phyloP scores from a whole-genome alignment of 1,284 basidiomycete genomes.

The Trichosporon asahii region DNA sequence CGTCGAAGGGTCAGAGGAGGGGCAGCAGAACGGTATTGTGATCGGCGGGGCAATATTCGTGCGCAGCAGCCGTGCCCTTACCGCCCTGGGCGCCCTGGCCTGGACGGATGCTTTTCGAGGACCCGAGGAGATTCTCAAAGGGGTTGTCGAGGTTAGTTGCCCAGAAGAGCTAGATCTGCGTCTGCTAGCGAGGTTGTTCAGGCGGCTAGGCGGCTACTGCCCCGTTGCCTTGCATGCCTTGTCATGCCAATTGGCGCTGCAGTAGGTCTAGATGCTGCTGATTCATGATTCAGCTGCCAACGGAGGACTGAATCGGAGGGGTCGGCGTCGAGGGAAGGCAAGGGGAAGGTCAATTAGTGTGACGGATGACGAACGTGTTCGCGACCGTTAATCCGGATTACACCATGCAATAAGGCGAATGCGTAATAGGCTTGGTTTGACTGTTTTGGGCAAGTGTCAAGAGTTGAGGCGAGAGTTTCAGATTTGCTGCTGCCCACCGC shows the following conservation, averaged over 20 bases:
- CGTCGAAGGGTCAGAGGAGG: no score
- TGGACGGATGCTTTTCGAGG: not conserved
- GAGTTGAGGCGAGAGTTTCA: not conserved
- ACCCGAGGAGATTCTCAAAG: not conserved
- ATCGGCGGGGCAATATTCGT: not conserved
- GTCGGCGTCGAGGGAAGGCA: not conserved
- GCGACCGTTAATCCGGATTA: not conserved
- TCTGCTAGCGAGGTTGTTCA: not conserved
- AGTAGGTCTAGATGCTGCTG: no score
- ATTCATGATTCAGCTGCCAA: no score
- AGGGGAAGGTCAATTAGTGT: not conserved
- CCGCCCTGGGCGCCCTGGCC: not conserved
- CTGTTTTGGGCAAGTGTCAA: not conserved
- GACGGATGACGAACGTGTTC: slow-evolving; percentile 7
- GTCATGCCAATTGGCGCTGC: no score
- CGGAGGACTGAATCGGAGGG: not conserved
- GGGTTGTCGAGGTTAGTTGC: not conserved
- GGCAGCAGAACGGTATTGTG: not conserved
- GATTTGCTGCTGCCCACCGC: not conserved
- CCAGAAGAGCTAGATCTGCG: not conserved
- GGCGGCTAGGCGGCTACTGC: not conserved
- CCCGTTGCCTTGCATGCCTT: not conserved
- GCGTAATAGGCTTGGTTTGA: not conserved
- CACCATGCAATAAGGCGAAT: not conserved
- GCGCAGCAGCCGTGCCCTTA: not conserved